phyloP scores from a whole-genome alignment of 345 rosid genomes.

The Euphorbia lathyris region DNA sequence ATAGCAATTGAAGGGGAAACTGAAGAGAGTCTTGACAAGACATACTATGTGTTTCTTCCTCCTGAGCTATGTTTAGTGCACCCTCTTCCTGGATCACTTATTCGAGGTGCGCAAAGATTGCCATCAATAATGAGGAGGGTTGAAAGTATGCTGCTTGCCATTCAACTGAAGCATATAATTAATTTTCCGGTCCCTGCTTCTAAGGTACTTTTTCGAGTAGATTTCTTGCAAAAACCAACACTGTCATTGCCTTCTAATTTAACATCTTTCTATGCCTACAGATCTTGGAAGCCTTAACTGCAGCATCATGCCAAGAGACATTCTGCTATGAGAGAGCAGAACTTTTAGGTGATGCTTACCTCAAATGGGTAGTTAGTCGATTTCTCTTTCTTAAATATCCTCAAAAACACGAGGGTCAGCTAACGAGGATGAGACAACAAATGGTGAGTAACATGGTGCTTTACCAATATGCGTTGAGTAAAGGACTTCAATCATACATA shows the following conservation, averaged over 20 bases:
- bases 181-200: constrained; percentile 67
- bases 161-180: constrained; percentile 75
- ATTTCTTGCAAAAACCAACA: neutral
- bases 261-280: constrained; percentile 25
- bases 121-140: constrained; percentile 98
- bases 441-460: constrained; percentile 98
- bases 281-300: constrained; percentile 97
- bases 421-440: constrained; percentile 96
- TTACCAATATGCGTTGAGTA: constrained; percentile 71
- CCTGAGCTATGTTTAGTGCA: constrained; percentile 88
- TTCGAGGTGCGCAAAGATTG: constrained; percentile 96
- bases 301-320: constrained; percentile 98
- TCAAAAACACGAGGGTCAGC: constrained; percentile 97
- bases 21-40: constrained; percentile 75
- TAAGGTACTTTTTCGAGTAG: constrained; percentile 43
- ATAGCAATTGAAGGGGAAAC: constrained; percentile 52
- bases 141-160: constrained; percentile 92
- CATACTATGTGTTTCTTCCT: constrained; percentile 92
- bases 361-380: constrained; percentile 97
- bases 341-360: constrained; percentile 97
- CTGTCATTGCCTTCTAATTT: constrained; percentile 7
- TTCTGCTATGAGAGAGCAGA: constrained; percentile 99
- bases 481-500: constrained; percentile 90
- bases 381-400: constrained; percentile 93
- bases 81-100: constrained; percentile 92